phyloP scores from a whole-genome alignment of 805 yeast genomes.

The Spencermartinsiella europaea region DNA sequence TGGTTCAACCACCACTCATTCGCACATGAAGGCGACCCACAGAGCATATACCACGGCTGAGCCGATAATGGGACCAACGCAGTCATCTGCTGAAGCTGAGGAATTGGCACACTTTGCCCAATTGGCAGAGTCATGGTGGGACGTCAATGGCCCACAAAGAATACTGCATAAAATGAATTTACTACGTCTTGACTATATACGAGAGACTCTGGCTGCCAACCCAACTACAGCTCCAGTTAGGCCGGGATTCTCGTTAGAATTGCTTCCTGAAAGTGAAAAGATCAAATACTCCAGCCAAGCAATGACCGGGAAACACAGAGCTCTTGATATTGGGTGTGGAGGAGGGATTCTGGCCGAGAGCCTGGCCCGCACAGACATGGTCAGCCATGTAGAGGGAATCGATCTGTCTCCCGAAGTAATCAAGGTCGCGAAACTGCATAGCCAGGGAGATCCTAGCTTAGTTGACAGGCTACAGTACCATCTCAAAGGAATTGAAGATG shows the following conservation, averaged over 20 bases:
- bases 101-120: conserved; percentile 80
- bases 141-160: conserved; percentile 85
- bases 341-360: conserved; percentile 94
- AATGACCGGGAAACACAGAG: conserved; percentile 37
- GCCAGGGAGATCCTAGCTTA: conserved; percentile 58
- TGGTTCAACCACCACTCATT: too few relatives aligned
- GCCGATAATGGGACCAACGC: background rate
- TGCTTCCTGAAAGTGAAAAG: conserved; percentile 48
- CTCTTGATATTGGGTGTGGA: conserved; percentile 93
- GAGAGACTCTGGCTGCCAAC: conserved; percentile 43
- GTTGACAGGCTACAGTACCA: conserved; percentile 53
- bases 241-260: conserved; percentile 69
- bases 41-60: too few relatives aligned
- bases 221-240: background rate
- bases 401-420: conserved; percentile 83
- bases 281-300: conserved; percentile 8
- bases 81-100: conserved; percentile 32
- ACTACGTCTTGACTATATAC: conserved; percentile 81
- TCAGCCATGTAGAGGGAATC: conserved; percentile 69
- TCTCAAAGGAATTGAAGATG: conserved; percentile 56
- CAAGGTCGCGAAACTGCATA: conserved; percentile 71
- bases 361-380: conserved; percentile 62
- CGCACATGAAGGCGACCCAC: too few relatives aligned
- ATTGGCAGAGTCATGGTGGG: conserved; percentile 98
- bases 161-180: conserved; percentile 93